Conservation (phyloP, 306 rosid species). For the Echinosophora koreensis region DNA sequence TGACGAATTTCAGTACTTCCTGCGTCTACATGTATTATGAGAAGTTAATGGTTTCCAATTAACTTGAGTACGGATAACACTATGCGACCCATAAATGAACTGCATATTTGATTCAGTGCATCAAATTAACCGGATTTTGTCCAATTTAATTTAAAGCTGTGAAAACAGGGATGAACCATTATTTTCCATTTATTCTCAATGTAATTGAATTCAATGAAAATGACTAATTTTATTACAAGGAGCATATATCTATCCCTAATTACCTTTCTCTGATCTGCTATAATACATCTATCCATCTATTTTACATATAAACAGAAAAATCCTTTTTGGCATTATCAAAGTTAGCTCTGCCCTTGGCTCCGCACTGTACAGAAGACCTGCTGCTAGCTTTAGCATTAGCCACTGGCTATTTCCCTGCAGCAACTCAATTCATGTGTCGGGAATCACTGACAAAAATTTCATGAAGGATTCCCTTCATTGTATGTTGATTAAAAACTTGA, state of each 20-base stretch:
- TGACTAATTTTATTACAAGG: slow-evolving; percentile 34
- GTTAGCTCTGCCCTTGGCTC: slow-evolving; percentile 45
- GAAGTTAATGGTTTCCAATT: not conserved
- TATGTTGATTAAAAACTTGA: slow-evolving; percentile 24
- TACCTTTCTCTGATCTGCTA: slow-evolving; percentile 8
- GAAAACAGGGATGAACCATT: not conserved
- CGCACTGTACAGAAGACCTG: slow-evolving; percentile 45
- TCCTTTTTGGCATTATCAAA: slow-evolving; percentile 17
- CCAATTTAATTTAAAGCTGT: slow-evolving; percentile 3
- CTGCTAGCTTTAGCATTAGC: slow-evolving; percentile 36
- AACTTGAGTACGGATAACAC: not conserved
- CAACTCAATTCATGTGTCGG: slow-evolving; percentile 40
- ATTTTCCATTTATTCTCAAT: slow-evolving; percentile 22
- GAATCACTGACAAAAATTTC: slow-evolving; percentile 43
- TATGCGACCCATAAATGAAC: not conserved
- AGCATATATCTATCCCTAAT: slow-evolving; percentile 6
- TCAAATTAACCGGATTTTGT: not conserved
- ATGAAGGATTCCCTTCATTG: slow-evolving; percentile 39
- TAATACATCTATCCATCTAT: slow-evolving; percentile 33
- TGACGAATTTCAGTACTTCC: not conserved
- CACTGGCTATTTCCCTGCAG: slow-evolving; percentile 37
- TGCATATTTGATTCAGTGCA: not conserved
- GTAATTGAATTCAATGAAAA: slow-evolving; percentile 13
- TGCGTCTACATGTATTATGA: not conserved
- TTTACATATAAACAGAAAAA: slow-evolving; percentile 25